Percentiles rank a stretch among this genome's conserved stretches.
Evolutionary conservation across 2,329 filamentous ascomycete species (phyloP).

Genomic region (Lachnellula arida): DNA sequence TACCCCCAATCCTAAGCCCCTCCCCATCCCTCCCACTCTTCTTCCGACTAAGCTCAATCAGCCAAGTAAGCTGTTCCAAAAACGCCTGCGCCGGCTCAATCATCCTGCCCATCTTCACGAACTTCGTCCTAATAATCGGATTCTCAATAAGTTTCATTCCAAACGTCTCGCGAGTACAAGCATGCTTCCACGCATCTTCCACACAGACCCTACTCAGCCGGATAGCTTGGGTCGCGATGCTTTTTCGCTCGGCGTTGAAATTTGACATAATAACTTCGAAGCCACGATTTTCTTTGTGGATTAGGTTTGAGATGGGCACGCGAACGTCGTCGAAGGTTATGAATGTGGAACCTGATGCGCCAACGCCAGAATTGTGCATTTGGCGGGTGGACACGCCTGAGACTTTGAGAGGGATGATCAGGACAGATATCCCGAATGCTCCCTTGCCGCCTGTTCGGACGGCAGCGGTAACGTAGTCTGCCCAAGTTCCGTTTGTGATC

Average conservation of each 20-base stretch:
- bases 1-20: conserved; percentile 43
- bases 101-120: conserved; percentile 53
- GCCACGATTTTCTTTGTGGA: conserved; percentile 51
- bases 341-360: conserved; percentile 54
- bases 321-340: conserved; percentile 51
- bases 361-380: conserved; percentile 63
- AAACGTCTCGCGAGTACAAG: conserved; percentile 51
- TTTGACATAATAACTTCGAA: conserved; percentile 57
- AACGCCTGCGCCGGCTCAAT: conserved; percentile 60
- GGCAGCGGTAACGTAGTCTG: conserved; percentile 58
- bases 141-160: conserved; percentile 52
- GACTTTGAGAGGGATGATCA: conserved; percentile 49
- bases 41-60: conserved; percentile 25
- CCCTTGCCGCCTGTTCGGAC: conserved; percentile 54
- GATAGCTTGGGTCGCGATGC: conserved; percentile 52
- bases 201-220: conserved; percentile 53
- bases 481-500: conserved; percentile 60
- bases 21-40: conserved; percentile 14
- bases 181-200: conserved; percentile 48
- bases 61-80: conserved; percentile 53
- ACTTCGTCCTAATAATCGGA: conserved; percentile 55
- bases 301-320: conserved; percentile 48
- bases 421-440: conserved; percentile 48
- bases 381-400: conserved; percentile 48
- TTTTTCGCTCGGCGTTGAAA: conserved; percentile 56